These are phyloP conservation scores for Silybum marianum DNA, from an alignment of 129 eudicot genomes.

Conservation along the genomic window DNA sequence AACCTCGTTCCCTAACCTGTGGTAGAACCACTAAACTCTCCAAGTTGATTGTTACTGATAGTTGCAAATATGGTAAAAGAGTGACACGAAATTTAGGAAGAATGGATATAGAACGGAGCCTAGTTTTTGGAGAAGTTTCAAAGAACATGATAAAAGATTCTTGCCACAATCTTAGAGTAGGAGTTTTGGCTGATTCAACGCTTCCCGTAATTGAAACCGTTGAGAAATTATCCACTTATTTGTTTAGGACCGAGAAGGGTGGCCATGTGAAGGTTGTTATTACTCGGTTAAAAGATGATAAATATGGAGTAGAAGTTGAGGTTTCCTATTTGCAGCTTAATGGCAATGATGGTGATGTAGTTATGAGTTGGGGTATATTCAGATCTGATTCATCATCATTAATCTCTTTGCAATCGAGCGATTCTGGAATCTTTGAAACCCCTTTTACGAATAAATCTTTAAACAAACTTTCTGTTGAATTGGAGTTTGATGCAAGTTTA, in stretches of 20 bases:
- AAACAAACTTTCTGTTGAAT: slow-evolving; percentile 42
- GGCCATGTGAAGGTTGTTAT: slow-evolving; percentile 69
- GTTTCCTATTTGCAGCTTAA: slow-evolving; percentile 42
- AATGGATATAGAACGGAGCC: slow-evolving; percentile 26
- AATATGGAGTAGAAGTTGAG: slow-evolving; percentile 56
- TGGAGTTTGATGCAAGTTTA: slow-evolving; percentile 71
- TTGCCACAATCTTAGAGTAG: slow-evolving; percentile 23
- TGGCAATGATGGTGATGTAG: slow-evolving; percentile 40
- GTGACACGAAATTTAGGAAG: slow-evolving; percentile 26
- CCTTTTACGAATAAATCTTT: slow-evolving; percentile 43
- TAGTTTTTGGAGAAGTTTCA: slow-evolving; percentile 26
- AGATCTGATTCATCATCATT: slow-evolving; percentile 74
- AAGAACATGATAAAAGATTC: slow-evolving; percentile 26
- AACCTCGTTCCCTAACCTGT: slow-evolving; percentile 34
- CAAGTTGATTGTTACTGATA: slow-evolving; percentile 27
- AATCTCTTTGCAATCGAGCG: slow-evolving; percentile 51
- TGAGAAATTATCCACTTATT: slow-evolving; percentile 46
- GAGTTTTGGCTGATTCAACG: slow-evolving; percentile 49
- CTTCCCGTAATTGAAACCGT: slow-evolving; percentile 42
- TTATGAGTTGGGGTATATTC: slow-evolving; percentile 78
- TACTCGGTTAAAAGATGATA: slow-evolving; percentile 50
- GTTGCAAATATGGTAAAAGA: slow-evolving; percentile 28
- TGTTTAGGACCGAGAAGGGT: slow-evolving; percentile 64
- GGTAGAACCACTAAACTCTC: slow-evolving; percentile 34
- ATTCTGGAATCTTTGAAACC: slow-evolving; percentile 49